Evolutionary conservation across 1,139 yeast species (phyloP), one percentile per base, ranked within the genome.

Genomic region (Kluyveromyces marxianus): DNA sequence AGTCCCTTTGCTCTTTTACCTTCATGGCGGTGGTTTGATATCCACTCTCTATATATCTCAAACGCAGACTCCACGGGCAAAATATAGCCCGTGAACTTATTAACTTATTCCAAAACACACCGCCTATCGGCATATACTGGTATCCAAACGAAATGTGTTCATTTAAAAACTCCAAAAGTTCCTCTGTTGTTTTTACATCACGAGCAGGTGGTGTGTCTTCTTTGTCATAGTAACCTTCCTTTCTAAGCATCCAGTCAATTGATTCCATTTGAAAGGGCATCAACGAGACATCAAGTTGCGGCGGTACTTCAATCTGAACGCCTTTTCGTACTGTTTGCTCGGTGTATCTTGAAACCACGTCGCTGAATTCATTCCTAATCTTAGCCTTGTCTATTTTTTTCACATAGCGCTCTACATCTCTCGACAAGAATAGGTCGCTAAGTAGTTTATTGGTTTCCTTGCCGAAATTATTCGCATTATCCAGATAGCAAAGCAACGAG

Each of bases 1-100:
- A 90, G 67, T 0, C 92, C 96, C 48, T 73, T 74, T 0, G 88
- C 90, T 2, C 75, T 40, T 21, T 27, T 41, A 34, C 33, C 39
- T 5, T 41, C 40, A 3, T 35, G 36, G 26, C 21, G 10, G 33
- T 14, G 21, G 2, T 40, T 31, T 6, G 37, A 10, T 7, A 39
- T 30, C 39, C 48, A 44, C n/a, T 45, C 45, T 3, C 44, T 35
- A 34, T 50, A 50, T 4, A 58, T 39, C 7, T 45, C 37, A 26
- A 40, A 42, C n/a, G 55, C 56, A 3, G 48, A 49, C 3, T 45
- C 35, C 8, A 41, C 39, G 3, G 57, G 44, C 3, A 61, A 27
- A 3, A 60, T 49, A 43, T 53, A 62, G 25, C 59, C 58, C 2
- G 67, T 63, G 40, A 60, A 57, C 47, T 58, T 62, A 42, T 63